Evolutionary conservation across 139 green algal species (phyloP), one percentile per base, ranked within the genome.

Genomic region (Chlamydomonas sp.): DNA sequence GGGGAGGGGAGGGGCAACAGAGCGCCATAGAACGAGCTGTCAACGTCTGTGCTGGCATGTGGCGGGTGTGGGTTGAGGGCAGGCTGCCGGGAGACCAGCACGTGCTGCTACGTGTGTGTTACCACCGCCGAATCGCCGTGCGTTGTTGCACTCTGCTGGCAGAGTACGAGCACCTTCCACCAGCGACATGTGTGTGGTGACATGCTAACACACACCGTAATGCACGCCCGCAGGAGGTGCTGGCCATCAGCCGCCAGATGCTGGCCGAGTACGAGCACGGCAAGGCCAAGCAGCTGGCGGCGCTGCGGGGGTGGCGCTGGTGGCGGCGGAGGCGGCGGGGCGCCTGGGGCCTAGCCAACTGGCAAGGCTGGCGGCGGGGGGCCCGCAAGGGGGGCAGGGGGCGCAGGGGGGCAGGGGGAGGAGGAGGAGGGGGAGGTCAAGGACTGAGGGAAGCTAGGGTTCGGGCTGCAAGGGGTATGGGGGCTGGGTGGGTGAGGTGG

Each of bases 381-480:
- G 17, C 69, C 17, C 17, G 69, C 9, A 6, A 49, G 69, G 69
- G 69, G 9, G 9, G 2, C 17, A 7, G 1, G 67, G 17, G 16
- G 69, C 1, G 7, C n/a, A 59, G 61, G 82, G 61, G n/a, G 3
- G 20, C 2, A 69, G 4, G 8, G 64, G 20, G 82, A 80, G 82
- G 82, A 87, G 82, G 82, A 87, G 82, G 82, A 87, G 72, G 82
- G 82, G 20, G 82, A 87, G 82, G 71, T 87, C 20, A 79, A 80
- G 82, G 69, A 73, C 2, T 87, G 72, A 79, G 59, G 59, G n/a
- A n/a, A n/a, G n/a, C n/a, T n/a, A n/a, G n/a, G n/a, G n/a, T n/a
- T n/a, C n/a, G n/a, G n/a, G n/a, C n/a, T n/a, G n/a, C n/a, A n/a
- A n/a, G n/a, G n/a, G n/a, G n/a, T n/a, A n/a, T n/a, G n/a, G n/a